Percentiles rank a stretch among this genome's conserved stretches.
Evolutionary conservation across 495 filamentous ascomycete genomes (phyloP).

Genomic region (Geopyxis carbonaria): DNA sequence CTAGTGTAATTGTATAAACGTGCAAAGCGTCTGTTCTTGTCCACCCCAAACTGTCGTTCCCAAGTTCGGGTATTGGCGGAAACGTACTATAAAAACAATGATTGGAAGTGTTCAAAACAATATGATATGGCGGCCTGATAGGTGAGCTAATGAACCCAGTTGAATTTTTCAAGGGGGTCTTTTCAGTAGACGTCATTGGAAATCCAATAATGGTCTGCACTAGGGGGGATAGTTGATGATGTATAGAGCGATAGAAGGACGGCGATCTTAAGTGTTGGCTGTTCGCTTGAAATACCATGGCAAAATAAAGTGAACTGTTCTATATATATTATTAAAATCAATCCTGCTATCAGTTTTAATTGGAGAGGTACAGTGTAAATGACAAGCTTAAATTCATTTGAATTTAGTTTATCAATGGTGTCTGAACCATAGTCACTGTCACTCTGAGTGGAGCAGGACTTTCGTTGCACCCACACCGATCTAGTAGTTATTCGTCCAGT

Average conservation of each 20-base stretch:
- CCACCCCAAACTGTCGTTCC: conserved; percentile 33
- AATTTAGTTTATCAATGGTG: conserved; percentile 1
- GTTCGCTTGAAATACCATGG: conserved; percentile 62
- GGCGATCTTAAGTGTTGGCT: conserved; percentile 49
- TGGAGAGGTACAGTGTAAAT: conserved; percentile 17
- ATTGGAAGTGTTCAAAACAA: not conserved
- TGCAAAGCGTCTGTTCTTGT: conserved; percentile 78
- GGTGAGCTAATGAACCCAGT: not conserved
- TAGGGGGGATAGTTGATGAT: conserved; percentile 64
- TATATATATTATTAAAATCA: conserved; percentile 7
- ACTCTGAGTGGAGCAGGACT: not conserved
- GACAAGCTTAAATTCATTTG: conserved; percentile 21
- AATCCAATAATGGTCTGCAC: not conserved
- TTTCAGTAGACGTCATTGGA: not conserved
- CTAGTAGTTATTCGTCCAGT: conserved; percentile 18
- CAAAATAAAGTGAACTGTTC: conserved; percentile 77
- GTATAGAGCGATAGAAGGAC: conserved; percentile 62
- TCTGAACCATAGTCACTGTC: not conserved
- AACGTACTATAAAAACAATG: conserved; percentile 53
- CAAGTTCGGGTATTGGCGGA: conserved; percentile 69
- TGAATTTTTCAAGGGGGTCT: not conserved
- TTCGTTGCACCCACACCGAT: conserved; percentile 14
- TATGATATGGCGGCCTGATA: not conserved
- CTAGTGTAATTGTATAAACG: conserved; percentile 71
- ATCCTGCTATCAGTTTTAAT: not conserved